These are phyloP conservation scores for Oryza coarctata DNA, from an alignment of 176 grass and related monocot species.

Conservation along the genomic window DNA sequence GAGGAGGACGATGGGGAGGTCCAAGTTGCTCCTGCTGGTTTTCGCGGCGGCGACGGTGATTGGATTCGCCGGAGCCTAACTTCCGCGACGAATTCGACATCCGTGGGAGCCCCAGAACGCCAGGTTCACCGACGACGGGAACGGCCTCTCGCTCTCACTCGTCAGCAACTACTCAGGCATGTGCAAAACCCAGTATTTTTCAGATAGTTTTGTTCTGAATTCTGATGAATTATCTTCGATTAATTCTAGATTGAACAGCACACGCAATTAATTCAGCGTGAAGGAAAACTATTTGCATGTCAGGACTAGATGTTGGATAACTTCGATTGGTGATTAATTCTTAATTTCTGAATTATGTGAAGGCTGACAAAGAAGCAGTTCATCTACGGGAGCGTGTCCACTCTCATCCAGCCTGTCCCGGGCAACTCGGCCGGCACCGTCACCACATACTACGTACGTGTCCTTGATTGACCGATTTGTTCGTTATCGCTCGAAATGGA, in stretches of 20 bases:
- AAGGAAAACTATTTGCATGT: neutral
- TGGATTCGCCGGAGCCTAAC: conserved; percentile 28
- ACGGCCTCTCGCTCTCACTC: conserved; percentile 28
- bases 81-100: conserved; percentile 46
- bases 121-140: conserved; percentile 17
- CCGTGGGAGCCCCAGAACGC: conserved; percentile 48
- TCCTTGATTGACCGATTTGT: neutral
- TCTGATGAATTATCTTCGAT: neutral
- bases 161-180: conserved; percentile 42
- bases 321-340: neutral
- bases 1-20: conserved; percentile 11
- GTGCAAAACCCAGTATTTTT: neutral
- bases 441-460: conserved; percentile 69
- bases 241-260: neutral
- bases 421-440: conserved; percentile 75
- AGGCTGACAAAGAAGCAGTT: conserved; percentile 71
- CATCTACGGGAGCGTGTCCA: conserved; percentile 66
- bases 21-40: neutral
- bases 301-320: too few relatives aligned
- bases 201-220: too few relatives aligned
- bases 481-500: neutral
- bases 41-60: neutral
- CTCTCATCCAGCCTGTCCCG: conserved; percentile 57
- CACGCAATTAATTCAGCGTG: neutral
- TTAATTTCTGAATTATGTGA: neutral